Evolutionary conservation across 192 early-diverging fungal genomes (phyloP).

Genomic region (Haplosporangium gracile): DNA sequence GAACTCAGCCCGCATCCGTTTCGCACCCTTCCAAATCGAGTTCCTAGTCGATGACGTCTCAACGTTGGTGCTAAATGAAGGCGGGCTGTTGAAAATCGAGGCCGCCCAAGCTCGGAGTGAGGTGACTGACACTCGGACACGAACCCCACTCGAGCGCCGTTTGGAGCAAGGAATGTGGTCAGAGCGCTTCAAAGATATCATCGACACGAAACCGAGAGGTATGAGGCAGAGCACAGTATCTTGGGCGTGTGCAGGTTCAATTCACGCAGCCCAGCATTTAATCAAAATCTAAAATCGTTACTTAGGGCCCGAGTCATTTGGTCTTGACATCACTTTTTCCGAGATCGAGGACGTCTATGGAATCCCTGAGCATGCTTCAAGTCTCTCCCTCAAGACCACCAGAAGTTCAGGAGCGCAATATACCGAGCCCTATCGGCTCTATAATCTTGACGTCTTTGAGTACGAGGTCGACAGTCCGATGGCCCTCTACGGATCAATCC

Average conservation of each 20-base stretch:
- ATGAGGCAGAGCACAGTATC: background rate
- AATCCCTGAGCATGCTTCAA: constrained; percentile 93
- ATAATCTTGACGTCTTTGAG: constrained; percentile 99
- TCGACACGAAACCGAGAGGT: constrained; percentile 94
- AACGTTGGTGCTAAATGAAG: constrained; percentile 85
- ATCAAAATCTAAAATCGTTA: background rate
- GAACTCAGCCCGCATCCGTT: constrained; percentile 60
- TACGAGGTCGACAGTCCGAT: constrained; percentile 95
- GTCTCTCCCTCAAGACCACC: constrained; percentile 90
- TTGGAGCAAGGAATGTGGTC: constrained; percentile 79
- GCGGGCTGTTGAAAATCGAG: constrained; percentile 89
- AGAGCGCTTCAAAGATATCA: constrained; percentile 88
- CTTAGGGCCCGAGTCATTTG: constrained; percentile 92
- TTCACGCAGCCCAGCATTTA: background rate
- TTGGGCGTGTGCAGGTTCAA: background rate
- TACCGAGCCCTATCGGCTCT: constrained; percentile 94
- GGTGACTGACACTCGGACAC: constrained; percentile 28
- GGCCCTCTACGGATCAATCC: constrained; percentile 96
- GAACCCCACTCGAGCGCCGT: constrained; percentile 19
- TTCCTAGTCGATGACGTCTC: constrained; percentile 67
- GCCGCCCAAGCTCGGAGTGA: constrained; percentile 42
- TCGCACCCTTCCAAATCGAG: constrained; percentile 72
- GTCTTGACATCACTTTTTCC: constrained; percentile 91
- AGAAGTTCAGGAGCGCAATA: constrained; percentile 78
- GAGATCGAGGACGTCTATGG: constrained; percentile 93